Evolutionary conservation across 2,329 filamentous ascomycete species (phyloP), one percentile per base, ranked within the genome.

Genomic region (Alternaria atra): DNA sequence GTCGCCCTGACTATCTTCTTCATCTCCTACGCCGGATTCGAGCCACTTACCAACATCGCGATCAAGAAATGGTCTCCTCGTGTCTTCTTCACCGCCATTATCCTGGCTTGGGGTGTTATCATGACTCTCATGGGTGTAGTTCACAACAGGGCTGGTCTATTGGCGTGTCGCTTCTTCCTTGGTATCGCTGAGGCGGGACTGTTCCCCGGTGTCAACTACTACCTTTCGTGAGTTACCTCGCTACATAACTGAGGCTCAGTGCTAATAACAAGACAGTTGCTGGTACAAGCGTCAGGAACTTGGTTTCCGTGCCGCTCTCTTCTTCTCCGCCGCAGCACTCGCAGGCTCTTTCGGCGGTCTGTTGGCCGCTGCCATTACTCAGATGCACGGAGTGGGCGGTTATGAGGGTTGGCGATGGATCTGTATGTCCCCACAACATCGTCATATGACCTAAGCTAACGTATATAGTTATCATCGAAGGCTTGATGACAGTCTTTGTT

Each of bases 1-100:
- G 86, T 85, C 1, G 87, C 88, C 1, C 71, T 91, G 52, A 91
- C 88, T 1, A 77, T 91, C 2, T 91, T 90, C 76, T 91, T 91
- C 73, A 80, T 83, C 61, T 80, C 80, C 1, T 84, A 84, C 62
- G 80, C 81, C n/a, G 72, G 80, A 23, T 78, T 82, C 46, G 82
- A 84, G 68, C 80, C 77, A 3, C 85, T 87, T 0, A 89, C 86
- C 70, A 89, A 89, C 67, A 86, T 89, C 60, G 77, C 88, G 15
- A 82, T 90, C 37, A 90, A 89, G 71, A 80, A 82, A 2, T 88
- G 86, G 2, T 87, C 84, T 0, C 86, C 87, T 0, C 73, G 75
- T 50, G 70, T 77, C 55, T 78, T 77, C 64, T 77, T 78, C 64
- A 77, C 76, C 5, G 57, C 81, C 0, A 80, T 89, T 12, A 88